A percentile compares a stretch with the other conserved stretches of the same genome.
phyloP scores from a whole-genome alignment of 805 yeast genomes.

The Lipomyces chichibuensis region DNA sequence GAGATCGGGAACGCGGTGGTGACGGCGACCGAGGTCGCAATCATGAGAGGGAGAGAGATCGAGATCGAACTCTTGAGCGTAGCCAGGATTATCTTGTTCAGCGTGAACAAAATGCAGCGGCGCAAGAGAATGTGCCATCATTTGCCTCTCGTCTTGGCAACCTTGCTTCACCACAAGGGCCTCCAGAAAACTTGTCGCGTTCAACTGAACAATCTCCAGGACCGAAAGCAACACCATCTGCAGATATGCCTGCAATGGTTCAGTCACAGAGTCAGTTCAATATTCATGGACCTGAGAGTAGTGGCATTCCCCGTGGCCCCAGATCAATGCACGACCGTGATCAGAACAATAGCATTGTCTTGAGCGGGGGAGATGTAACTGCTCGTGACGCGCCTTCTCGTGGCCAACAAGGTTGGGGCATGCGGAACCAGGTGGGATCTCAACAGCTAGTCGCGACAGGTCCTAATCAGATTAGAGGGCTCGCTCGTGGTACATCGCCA shows the following conservation, averaged over 20 bases:
- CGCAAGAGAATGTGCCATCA: background rate
- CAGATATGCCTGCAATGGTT: background rate
- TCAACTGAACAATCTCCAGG: background rate
- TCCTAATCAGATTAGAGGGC: background rate
- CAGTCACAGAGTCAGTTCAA: background rate
- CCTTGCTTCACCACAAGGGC: background rate
- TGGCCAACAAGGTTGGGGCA: background rate
- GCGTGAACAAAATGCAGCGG: background rate
- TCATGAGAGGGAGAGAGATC: conserved; percentile 5
- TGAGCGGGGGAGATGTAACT: background rate
- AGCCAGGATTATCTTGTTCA: conserved; percentile 1
- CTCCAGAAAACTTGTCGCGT: background rate
- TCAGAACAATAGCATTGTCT: background rate
- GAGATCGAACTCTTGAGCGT: conserved; percentile 1
- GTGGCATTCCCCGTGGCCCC: conserved; percentile 6
- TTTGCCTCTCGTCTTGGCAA: background rate
- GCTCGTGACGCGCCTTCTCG: background rate
- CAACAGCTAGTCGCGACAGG: background rate
- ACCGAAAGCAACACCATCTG: background rate
- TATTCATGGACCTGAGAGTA: background rate
- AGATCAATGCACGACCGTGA: conserved; percentile 8
- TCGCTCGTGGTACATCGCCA: background rate
- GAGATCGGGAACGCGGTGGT: conserved; percentile 14
- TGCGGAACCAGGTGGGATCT: background rate
- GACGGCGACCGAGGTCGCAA: conserved; percentile 17